Conservation (phyloP, 257 asterid species). For the Salvia splendens region DNA sequence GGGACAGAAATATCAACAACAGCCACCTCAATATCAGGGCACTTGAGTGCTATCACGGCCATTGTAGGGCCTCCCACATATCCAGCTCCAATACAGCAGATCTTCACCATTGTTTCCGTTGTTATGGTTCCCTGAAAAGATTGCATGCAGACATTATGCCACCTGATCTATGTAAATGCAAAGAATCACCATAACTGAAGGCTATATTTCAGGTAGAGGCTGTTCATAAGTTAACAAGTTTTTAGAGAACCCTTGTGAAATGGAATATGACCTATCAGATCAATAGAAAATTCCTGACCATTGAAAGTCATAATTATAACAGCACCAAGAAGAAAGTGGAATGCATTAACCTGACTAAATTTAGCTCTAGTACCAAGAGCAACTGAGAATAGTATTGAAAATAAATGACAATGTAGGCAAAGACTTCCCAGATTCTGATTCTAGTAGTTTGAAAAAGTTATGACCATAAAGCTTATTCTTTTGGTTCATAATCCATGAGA, state of each 20-base stretch:
- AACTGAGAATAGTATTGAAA: background rate
- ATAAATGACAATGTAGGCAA: background rate
- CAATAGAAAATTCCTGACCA: background rate
- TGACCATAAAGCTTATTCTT: constrained; percentile 7
- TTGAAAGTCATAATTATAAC: background rate
- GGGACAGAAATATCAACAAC: constrained; percentile 84
- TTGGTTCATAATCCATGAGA: constrained; percentile 13
- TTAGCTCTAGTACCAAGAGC: constrained; percentile 6
- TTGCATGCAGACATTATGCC: constrained; percentile 17
- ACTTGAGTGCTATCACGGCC: constrained; percentile 92
- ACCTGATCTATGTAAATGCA: constrained; percentile 1
- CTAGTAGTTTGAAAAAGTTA: background rate
- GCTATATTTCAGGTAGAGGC: background rate
- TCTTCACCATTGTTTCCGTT: constrained; percentile 72
- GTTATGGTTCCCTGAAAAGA: constrained; percentile 35
- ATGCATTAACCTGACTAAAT: background rate
- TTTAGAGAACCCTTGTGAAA: constrained; percentile 21
- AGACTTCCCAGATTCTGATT: constrained; percentile 15
- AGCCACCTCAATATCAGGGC: constrained; percentile 70
- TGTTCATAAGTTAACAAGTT: background rate
- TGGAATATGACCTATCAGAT: constrained; percentile 5
- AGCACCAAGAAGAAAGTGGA: background rate
- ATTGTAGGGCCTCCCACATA: constrained; percentile 94
- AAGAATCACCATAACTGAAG: background rate
- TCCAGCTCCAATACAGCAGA: constrained; percentile 92